phyloP scores from a whole-genome alignment of 139 green algal species.

The Penium margaritaceum region DNA sequence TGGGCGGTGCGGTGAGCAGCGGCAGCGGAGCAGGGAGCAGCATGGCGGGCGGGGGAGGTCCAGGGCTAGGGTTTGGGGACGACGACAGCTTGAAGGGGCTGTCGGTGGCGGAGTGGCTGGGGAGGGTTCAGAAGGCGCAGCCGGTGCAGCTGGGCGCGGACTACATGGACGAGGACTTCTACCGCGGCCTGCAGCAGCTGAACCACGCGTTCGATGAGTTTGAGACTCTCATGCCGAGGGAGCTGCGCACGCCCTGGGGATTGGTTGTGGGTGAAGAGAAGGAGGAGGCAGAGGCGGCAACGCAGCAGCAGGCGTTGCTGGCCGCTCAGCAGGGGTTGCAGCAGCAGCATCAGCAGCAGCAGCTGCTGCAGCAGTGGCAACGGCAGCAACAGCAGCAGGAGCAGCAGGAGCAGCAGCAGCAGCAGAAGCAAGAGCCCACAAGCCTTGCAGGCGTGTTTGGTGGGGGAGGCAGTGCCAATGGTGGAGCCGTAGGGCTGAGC shows the following conservation, averaged over 20 bases:
- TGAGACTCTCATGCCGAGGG: not conserved
- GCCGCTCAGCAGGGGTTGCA: not conserved
- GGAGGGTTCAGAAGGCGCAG: conserved; percentile 5
- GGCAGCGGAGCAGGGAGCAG: no score
- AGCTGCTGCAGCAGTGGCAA: no score
- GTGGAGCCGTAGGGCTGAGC: no score
- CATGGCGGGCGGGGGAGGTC: no score
- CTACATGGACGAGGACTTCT: conserved; percentile 28
- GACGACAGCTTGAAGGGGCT: not conserved
- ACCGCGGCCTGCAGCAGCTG: conserved; percentile 11
- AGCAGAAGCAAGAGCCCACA: not conserved
- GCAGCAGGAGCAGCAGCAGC: not conserved
- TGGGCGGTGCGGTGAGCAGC: no score
- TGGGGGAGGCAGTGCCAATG: no score
- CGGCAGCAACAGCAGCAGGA: not conserved
- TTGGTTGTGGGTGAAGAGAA: not conserved
- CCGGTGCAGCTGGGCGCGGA: not conserved
- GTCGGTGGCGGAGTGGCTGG: conserved; percentile 7
- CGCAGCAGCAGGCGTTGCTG: not conserved
- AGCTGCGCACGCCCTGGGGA: not conserved
- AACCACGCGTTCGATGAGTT: conserved; percentile 12
- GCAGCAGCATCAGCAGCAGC: no score
- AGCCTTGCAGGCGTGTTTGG: not conserved
- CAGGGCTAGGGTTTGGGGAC: no score
- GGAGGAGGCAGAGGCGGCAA: not conserved